These are phyloP conservation scores for Chaetomium tenue DNA, from an alignment of 495 filamentous ascomycete genomes.

Conservation along the genomic window DNA sequence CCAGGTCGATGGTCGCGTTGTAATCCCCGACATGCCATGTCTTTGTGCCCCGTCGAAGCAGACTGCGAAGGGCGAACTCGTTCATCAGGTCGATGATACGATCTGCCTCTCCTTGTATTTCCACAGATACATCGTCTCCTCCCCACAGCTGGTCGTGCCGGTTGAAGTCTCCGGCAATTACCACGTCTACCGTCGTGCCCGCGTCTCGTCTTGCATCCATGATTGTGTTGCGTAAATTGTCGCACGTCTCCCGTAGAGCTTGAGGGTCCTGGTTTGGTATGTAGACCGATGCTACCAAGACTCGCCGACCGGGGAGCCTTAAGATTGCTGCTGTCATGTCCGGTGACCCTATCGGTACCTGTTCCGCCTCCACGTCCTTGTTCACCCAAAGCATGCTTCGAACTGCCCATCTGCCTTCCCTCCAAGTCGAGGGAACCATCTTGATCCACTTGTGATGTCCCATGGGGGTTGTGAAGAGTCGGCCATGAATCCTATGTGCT, in stretches of 20 bases:
- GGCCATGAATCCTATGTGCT: conserved; percentile 2
- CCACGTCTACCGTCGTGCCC: conserved; percentile 10
- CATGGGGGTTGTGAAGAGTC: conserved; percentile 13
- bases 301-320: conserved; percentile 9
- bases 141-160: conserved; percentile 16
- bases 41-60: conserved; percentile 16
- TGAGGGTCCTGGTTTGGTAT: conserved; percentile 8
- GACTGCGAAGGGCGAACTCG: conserved; percentile 8
- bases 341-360: not conserved
- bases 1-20: conserved; percentile 17
- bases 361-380: conserved; percentile 1
- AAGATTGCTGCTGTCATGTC: conserved; percentile 4
- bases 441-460: conserved; percentile 7
- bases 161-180: conserved; percentile 18
- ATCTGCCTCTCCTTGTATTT: conserved; percentile 5
- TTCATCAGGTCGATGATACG: conserved; percentile 10
- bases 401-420: conserved; percentile 3
- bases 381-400: conserved; percentile 12
- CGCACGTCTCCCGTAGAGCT: not conserved
- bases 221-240: conserved; percentile 1
- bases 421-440: conserved; percentile 5
- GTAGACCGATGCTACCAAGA: conserved; percentile 19
- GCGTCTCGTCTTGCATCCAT: conserved; percentile 5
- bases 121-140: not conserved
- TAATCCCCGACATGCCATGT: conserved; percentile 7